Base-by-base conservation (phyloP, 306 rosid genomes). In the Canavalia ensiformis region DNA sequence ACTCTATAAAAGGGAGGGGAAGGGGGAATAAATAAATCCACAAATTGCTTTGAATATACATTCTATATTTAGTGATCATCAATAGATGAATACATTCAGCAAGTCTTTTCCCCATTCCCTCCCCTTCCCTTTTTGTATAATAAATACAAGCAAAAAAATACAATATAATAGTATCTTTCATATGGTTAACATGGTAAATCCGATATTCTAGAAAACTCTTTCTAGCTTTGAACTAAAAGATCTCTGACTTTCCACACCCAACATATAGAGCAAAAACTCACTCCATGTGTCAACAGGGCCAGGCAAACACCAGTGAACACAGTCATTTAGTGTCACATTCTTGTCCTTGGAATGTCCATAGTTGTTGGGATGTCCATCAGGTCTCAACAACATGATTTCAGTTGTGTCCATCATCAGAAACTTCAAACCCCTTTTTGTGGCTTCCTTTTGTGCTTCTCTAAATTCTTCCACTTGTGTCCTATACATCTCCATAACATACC, bases 231-330 rank as follows among this genome's bases (percentile, higher is more conserved):
- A 72, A 66, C 72, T 55, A 59, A 44, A 50, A 42, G 69, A 74
- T 29, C 25, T 64, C 52, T 84, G 78, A 47, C 13, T 74, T 70
- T 72, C 86, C 76, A 71, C 34, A 56, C 63, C 90, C 86, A 95
- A 81, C 82, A 83, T 79, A 86, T 88, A 60, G 60, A 90, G 70
- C 74, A 96, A 84, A 65, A 96, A 51, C 85, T 93, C 99, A 87
- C 92, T 96, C 99, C 99, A 96, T 1, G 97, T 88, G 68, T 96
- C 99, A 85, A 96, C 75, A 39, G 99, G 99, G 3, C 99, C 99
- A 0, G 99, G 99, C 87, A 90, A 51, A 55, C 99, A 96, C 99
- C 99, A 96, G 51, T 96, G 99, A 79, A 93, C 98, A 57, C 99
- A 96, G 82, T 96, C 99, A 4, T 95, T 95, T 0, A 81, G 0